Evolutionary conservation across 2,329 filamentous ascomycete species (phyloP).

Genomic region (Macrophomina tecta): DNA sequence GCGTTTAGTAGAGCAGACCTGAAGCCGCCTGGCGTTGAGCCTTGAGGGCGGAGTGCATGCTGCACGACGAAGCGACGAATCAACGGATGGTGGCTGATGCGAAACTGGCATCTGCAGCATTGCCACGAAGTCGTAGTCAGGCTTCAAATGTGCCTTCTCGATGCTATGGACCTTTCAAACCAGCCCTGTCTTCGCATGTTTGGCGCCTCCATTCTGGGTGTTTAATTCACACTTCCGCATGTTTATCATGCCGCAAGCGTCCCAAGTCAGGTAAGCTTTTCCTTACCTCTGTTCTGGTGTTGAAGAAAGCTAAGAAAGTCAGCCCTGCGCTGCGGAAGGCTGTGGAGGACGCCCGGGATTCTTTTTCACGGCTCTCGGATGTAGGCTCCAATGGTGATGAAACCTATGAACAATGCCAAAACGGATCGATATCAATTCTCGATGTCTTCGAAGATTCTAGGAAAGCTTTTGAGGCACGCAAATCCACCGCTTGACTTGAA

Average conservation of each 20-base stretch:
- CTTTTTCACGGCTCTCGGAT: not conserved
- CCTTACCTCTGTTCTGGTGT: not conserved
- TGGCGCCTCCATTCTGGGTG: no score
- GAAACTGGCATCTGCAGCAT: not conserved
- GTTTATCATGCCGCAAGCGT: not conserved
- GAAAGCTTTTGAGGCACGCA: not conserved
- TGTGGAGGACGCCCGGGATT: not conserved
- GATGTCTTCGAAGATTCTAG: not conserved
- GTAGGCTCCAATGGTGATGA: slow-evolving; percentile 2
- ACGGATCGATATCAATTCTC: not conserved
- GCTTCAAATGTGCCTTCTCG: not conserved
- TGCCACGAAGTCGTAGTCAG: not conserved
- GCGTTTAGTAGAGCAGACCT: no score
- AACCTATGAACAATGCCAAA: slow-evolving; percentile 20
- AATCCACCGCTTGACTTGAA: slow-evolving; percentile 11
- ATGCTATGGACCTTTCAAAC: no score
- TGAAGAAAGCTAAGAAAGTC: not conserved
- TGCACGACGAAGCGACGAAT: not conserved
- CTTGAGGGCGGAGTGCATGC: not conserved
- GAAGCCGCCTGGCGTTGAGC: no score
- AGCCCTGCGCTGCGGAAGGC: not conserved
- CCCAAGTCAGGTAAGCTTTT: not conserved
- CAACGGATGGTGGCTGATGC: not conserved
- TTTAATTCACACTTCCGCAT: not conserved
- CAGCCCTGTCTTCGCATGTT: no score